A percentile compares a stretch with the other conserved stretches of the same genome.
Conservation (phyloP, 1,139 yeast species). For the Yamadazyma spencermartinsiae region DNA sequence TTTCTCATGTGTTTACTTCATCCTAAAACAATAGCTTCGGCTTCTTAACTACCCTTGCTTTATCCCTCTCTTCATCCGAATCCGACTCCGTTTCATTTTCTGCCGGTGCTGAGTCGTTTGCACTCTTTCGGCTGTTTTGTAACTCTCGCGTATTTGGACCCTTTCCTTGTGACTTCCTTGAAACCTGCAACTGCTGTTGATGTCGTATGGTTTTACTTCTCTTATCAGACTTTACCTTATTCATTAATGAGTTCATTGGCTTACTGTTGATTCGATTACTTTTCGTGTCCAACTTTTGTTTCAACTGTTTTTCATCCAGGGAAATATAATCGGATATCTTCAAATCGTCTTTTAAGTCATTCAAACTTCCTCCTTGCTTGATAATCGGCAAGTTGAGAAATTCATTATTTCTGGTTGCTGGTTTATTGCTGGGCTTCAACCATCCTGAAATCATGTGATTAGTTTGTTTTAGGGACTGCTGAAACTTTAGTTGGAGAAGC, state of each 20-base stretch:
- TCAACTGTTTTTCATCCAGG: neutral
- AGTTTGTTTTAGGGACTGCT: slow-evolving; percentile 40
- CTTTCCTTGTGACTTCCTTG: slow-evolving; percentile 19
- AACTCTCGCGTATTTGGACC: neutral
- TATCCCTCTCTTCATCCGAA: neutral
- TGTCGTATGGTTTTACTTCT: slow-evolving; percentile 14
- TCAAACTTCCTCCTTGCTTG: slow-evolving; percentile 38
- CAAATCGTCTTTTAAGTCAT: slow-evolving; percentile 25
- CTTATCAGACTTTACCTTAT: slow-evolving; percentile 40
- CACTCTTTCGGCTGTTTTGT: neutral
- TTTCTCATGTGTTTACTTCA: neutral
- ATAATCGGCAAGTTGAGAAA: slow-evolving; percentile 48
- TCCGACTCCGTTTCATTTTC: neutral
- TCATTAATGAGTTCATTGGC: slow-evolving; percentile 44
- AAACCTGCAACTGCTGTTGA: slow-evolving; percentile 1
- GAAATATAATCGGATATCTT: neutral
- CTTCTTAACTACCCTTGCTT: slow-evolving; percentile 16
- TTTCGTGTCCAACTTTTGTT: neutral
- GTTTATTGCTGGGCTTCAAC: slow-evolving; percentile 28
- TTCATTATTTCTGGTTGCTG: slow-evolving; percentile 9
- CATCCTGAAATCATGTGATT: slow-evolving; percentile 42
- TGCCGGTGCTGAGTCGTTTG: neutral
- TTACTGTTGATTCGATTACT: neutral
- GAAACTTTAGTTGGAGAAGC: slow-evolving; percentile 49
- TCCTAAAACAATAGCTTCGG: slow-evolving; percentile 10